These are phyloP conservation scores for Tagetes erecta DNA, from an alignment of 129 eudicot species.

Conservation along the genomic window DNA sequence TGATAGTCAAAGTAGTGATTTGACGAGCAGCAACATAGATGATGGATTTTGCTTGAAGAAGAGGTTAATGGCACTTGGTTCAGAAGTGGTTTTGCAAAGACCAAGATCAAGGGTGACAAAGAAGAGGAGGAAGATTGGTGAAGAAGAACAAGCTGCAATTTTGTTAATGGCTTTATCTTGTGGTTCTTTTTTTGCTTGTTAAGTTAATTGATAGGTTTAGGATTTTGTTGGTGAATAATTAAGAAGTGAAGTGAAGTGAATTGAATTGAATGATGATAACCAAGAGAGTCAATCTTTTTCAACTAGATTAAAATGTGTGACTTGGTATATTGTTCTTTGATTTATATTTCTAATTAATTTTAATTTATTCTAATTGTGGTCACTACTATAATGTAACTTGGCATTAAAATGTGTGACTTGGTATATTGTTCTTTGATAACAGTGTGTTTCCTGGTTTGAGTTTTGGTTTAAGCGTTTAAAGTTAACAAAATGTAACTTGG, in stretches of 20 bases:
- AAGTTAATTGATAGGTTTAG: constrained; percentile 12
- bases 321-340: constrained; percentile 8
- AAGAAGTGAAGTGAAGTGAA: too few relatives aligned
- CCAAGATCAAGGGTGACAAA: constrained; percentile 68
- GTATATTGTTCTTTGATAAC: too few relatives aligned
- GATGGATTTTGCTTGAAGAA: constrained; percentile 50
- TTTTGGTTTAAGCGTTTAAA: too few relatives aligned
- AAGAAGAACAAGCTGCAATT: constrained; percentile 88
- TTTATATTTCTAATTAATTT: neutral
- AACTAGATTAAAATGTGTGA: constrained; percentile 15
- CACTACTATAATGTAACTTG: too few relatives aligned
- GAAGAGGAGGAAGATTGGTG: constrained; percentile 67
- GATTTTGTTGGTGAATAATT: neutral
- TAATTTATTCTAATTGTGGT: neutral
- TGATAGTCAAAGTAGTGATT: constrained; percentile 33
- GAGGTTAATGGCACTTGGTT: constrained; percentile 51
- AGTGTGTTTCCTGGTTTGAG: too few relatives aligned
- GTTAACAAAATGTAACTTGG: too few relatives aligned
- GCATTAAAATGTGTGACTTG: too few relatives aligned
- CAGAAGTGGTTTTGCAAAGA: constrained; percentile 75
- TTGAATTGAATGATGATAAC: neutral
- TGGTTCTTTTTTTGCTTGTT: constrained; percentile 75
- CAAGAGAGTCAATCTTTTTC: constrained; percentile 15
- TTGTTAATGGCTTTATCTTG: constrained; percentile 88
- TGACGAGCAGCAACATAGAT: constrained; percentile 43